Percentiles rank a stretch among this genome's conserved stretches.
These are phyloP conservation scores for Eucommia ulmoides DNA, from an alignment of 257 asterid species.

Conservation along the genomic window DNA sequence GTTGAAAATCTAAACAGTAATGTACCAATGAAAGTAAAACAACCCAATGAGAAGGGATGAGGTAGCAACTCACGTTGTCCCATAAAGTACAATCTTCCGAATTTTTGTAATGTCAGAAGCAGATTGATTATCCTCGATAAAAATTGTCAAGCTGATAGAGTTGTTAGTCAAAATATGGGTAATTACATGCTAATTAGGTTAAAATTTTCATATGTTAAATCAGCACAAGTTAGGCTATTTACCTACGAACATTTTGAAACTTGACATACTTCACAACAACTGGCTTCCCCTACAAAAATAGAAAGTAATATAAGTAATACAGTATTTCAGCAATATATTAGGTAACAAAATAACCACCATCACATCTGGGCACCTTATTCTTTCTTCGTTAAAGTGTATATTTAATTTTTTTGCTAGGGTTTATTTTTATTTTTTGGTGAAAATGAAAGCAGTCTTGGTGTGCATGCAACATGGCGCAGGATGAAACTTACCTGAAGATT, in stretches of 20 bases:
- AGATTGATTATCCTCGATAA: slow-evolving; percentile 91
- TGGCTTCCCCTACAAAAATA: slow-evolving; percentile 49
- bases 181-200: too few relatives aligned
- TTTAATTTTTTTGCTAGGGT: too few relatives aligned
- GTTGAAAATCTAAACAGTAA: too few relatives aligned
- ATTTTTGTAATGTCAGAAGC: slow-evolving; percentile 69
- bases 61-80: slow-evolving; percentile 68
- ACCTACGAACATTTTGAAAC: slow-evolving; percentile 89
- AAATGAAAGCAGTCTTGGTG: too few relatives aligned
- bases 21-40: not conserved
- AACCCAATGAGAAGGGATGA: slow-evolving; percentile 4
- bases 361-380: slow-evolving; percentile 8
- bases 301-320: slow-evolving; percentile 6
- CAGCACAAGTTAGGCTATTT: too few relatives aligned
- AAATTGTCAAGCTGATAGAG: slow-evolving; percentile 67
- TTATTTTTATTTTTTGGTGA: too few relatives aligned
- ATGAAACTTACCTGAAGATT: slow-evolving; percentile 63
- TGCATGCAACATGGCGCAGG: too few relatives aligned
- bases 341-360: slow-evolving; percentile 3
- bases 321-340: slow-evolving; percentile 4
- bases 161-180: too few relatives aligned
- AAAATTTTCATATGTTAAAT: too few relatives aligned
- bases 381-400: too few relatives aligned
- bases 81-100: slow-evolving; percentile 77
- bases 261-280: slow-evolving; percentile 60